These are phyloP conservation scores for Pichia kudriavzevii DNA, from an alignment of 1,139 yeast species.

Conservation along the genomic window DNA sequence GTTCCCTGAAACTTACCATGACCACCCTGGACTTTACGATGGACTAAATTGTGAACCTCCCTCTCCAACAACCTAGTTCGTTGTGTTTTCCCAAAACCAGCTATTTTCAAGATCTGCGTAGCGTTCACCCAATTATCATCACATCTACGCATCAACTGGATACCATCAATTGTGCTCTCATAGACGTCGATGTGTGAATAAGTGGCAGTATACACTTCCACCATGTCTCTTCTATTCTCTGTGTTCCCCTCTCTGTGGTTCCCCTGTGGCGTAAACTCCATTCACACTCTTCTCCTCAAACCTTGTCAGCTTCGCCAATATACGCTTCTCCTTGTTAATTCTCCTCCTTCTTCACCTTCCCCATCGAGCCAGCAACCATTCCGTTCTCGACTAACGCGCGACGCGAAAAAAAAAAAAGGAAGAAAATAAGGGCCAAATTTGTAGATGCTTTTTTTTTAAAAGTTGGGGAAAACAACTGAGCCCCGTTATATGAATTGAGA, in stretches of 20 bases:
- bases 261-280: not conserved
- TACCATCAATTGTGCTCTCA: constrained; percentile 25
- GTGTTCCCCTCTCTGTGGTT: not conserved
- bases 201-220: constrained; percentile 22
- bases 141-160: constrained; percentile 31
- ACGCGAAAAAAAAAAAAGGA: too few relatives aligned
- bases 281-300: constrained; percentile 1
- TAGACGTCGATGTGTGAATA: constrained; percentile 29
- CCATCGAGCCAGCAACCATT: too few relatives aligned
- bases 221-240: constrained; percentile 2
- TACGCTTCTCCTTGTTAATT: too few relatives aligned
- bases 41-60: constrained; percentile 49
- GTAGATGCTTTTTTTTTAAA: too few relatives aligned
- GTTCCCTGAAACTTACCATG: constrained; percentile 60
- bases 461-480: too few relatives aligned
- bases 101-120: constrained; percentile 52
- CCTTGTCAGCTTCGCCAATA: too few relatives aligned
- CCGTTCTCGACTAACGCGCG: too few relatives aligned
- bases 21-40: constrained; percentile 59
- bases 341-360: too few relatives aligned
- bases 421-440: too few relatives aligned
- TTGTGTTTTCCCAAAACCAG: constrained; percentile 53
- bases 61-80: constrained; percentile 51
- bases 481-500: too few relatives aligned
- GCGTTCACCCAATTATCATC: constrained; percentile 36